Percentiles rank a stretch among this genome's conserved stretches.
These are phyloP conservation scores for Wickerhamiella siamensis DNA, from an alignment of 805 yeast species.

Conservation along the genomic window DNA sequence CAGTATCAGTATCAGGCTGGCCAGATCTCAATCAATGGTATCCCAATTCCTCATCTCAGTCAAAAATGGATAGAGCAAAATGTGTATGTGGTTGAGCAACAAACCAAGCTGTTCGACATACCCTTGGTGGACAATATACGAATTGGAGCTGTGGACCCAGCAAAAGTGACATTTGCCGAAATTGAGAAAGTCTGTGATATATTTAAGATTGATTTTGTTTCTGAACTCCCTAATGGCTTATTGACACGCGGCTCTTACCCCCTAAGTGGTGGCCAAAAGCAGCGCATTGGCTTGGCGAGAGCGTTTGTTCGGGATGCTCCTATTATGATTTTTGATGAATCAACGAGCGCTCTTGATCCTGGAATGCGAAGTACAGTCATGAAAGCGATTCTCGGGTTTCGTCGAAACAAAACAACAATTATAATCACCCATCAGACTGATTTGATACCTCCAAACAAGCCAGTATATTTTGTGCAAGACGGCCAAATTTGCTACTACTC, in stretches of 20 bases:
- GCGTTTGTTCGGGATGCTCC: constrained; percentile 64
- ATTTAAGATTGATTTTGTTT: constrained; percentile 35
- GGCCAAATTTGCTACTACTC: constrained; percentile 33
- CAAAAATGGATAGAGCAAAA: constrained; percentile 42
- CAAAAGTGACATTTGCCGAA: constrained; percentile 18
- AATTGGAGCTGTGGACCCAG: constrained; percentile 29
- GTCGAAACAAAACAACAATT: constrained; percentile 60
- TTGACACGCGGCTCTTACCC: constrained; percentile 32
- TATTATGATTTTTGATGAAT: constrained; percentile 71
- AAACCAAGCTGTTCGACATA: constrained; percentile 48
- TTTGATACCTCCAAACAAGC: constrained; percentile 43
- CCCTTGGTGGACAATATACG: constrained; percentile 49
- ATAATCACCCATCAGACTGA: constrained; percentile 64
- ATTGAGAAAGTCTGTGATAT: constrained; percentile 38
- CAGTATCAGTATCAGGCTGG: constrained; percentile 46
- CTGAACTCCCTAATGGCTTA: constrained; percentile 38
- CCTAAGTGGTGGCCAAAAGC: constrained; percentile 85
- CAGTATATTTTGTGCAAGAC: constrained; percentile 41
- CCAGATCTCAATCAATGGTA: constrained; percentile 40
- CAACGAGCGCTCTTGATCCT: constrained; percentile 66
- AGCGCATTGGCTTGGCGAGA: constrained; percentile 70
- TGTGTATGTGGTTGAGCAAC: constrained; percentile 63
- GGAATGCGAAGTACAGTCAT: constrained; percentile 33
- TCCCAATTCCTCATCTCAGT: constrained; percentile 31
- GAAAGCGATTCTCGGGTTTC: constrained; percentile 39